Base-by-base conservation (phyloP, 768 basidiomycete genomes). In the Suillus subaureus region DNA sequence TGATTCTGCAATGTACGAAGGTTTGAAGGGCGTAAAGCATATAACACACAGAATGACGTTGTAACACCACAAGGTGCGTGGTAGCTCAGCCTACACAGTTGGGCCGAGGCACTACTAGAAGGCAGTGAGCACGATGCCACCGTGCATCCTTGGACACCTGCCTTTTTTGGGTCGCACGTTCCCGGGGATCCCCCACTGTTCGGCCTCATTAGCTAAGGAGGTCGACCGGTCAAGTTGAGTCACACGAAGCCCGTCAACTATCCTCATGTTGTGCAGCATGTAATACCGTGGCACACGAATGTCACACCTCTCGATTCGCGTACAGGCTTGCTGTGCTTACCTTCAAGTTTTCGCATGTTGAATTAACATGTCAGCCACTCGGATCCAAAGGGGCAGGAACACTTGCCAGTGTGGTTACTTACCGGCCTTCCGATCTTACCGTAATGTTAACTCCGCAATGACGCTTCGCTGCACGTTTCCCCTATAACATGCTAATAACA, bases 201-300 rank as follows among this genome's bases (percentile, higher is more conserved):
- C 35, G n/a, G n/a, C n/a, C 8, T 1, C 28, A 54, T 54, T 21
- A 4, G 31, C 31, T 31, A 18, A 31, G 26, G 35, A 2, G 26
- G 28, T 54, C 52, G 4, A 31, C 18, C 43, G 18, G 43, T 2
- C 42, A 21, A 8, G 21, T 7, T 18, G 6, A 13, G 12, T 26
- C 23, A 21, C 12, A 18, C 16, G 15, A 42, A 42, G 39, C 15
- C 39, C 33, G 6, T 33, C 31, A 31, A 31, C 31, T 23, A 37
- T 58, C 39, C 58, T 60, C 58, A 26, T 60, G 58, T 42, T 12
- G 9, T 21, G 40, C 58, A 42, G 40, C 58, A 60, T 42, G 57
- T 40, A 26, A 31, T 31, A 54, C 18, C 4, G 18, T 55, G 52
- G 26, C 49, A 51, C 7, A 23, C 15, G n/a, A n/a, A n/a, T n/a